Base-by-base conservation (phyloP, 768 basidiomycete genomes). In the Phylloporus arenicola region DNA sequence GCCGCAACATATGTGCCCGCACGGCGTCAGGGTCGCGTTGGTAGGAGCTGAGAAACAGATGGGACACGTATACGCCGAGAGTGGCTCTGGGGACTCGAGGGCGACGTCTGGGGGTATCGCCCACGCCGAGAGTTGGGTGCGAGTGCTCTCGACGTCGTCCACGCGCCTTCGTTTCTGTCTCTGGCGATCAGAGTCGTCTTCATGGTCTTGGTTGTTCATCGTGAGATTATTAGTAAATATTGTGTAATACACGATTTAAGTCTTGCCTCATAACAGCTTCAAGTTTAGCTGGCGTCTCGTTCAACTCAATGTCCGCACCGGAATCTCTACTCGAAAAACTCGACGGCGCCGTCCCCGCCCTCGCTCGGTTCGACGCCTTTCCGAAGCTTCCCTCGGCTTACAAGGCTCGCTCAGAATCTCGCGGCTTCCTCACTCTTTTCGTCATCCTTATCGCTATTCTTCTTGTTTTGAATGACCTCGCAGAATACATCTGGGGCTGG, bases 401-500 rank as follows among this genome's bases (percentile, higher is more conserved):
- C 79, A 88, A 85, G 65, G 64, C 83, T 25, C 82, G 86, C 49
- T 86, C 88, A 9, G 82, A 85, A 60, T 82, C 83, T 7, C 81
- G 92, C 31, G 91, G 92, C 11, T 81, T 92, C 67, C 75, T 90
- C 69, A 92, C 90, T 17, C 52, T 91, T 60, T 78, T 86, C 53
- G 80, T 92, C 47, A 68, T 74, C 7, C 57, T 86, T 39, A 55
- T 91, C 40, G 82, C 87, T 11, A 69, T 89, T 46, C 57, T 92
- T 22, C 78, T 95, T 17, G 78, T 93, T 49, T 75, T 92, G 53
- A 94, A 95, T 58, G 94, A 98, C 61, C 69, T 94, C 38, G 84
- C 83, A 43, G 94, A 97, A 64, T 98, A 81, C 62, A 70, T 98
- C 30, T 98, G 89, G 80, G 95, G 95, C 39, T 94, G 92, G 81